phyloP scores from a whole-genome alignment of 2,329 filamentous ascomycete genomes.

The Colletotrichum limetticola region DNA sequence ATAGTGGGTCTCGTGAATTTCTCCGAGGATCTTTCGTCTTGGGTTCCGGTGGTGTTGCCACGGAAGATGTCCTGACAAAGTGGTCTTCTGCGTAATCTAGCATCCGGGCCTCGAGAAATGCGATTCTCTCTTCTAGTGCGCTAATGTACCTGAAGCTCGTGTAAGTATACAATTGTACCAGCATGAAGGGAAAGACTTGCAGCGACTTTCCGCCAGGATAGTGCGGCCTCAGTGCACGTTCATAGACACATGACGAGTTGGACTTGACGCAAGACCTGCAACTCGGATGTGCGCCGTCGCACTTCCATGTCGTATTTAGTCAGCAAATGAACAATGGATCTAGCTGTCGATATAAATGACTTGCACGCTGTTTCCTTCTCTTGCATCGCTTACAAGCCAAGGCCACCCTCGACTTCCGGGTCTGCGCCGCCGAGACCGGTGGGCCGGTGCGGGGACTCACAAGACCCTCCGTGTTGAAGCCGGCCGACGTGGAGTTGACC shows the following conservation, averaged over 20 bases:
- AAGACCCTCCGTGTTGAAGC: conserved; percentile 18
- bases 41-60: background rate
- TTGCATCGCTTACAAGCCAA: conserved; percentile 42
- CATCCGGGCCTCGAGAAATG: conserved; percentile 41
- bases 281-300: conserved; percentile 40
- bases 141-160: conserved; percentile 39
- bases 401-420: conserved; percentile 38
- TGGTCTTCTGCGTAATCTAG: conserved; percentile 42
- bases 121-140: conserved; percentile 42
- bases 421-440: background rate
- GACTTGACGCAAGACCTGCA: conserved; percentile 41
- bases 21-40: background rate
- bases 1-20: conserved; percentile 27
- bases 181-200: conserved; percentile 22
- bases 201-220: conserved; percentile 42
- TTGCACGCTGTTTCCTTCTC: conserved; percentile 40
- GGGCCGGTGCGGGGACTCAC: conserved; percentile 24
- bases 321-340: background rate
- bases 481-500: background rate
- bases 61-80: conserved; percentile 14
- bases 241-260: conserved; percentile 38
- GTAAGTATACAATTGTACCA: background rate
- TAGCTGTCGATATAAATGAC: background rate
- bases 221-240: conserved; percentile 39
- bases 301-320: conserved; percentile 21